Evolutionary conservation across 2,329 filamentous ascomycete species (phyloP), one percentile per base, ranked within the genome.

Genomic region (Cladosporium cucumerinum): DNA sequence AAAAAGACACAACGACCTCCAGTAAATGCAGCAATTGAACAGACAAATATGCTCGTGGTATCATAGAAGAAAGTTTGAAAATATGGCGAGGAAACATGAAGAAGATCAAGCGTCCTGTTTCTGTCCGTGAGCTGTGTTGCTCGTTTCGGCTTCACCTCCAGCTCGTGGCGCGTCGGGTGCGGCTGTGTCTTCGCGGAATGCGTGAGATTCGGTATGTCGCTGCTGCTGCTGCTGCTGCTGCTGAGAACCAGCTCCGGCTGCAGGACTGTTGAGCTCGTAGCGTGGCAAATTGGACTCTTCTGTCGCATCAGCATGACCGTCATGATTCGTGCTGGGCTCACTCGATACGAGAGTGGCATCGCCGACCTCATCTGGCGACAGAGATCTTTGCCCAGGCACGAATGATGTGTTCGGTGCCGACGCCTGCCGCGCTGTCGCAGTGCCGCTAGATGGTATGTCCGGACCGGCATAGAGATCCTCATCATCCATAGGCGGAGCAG

Each of bases 401-500:
- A 36, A 23, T 6, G 63, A 48, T n/a, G 23, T 36, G 23, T 11
- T 25, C 11, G 49, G 34, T 16, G 34, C 55, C 32, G 51, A 46
- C 2, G 23, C 18, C 28, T 57, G 61, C 18, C 23, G 51, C 25
- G 25, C 30, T 28, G 23, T 55, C 10, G 55, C 55, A 46, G 32
- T 46, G 21, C 21, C 21, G 8, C 21, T 36, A 12, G 54, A 51
- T 30, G 55, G 55, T 28, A 36, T 5, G 11, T 58, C 25, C 8
- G 55, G 16, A 5, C 26, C 55, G 11, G 55, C 55, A 14, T 39
- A 39, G 10, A 46, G 36, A n/a, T 43, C 34, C 1, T 58, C 34
- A 12, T 58, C 52, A 12, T 61, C 57, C 5, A 46, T 21, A 3
- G 73, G 73, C 2, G 81, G 80, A 4, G 78, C 78, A 46, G 80